Percentiles rank a stretch among this genome's conserved stretches.
Evolutionary conservation across 352 stramenopile species (phyloP).

Genomic region (Phytopythium chamaehyphon): DNA sequence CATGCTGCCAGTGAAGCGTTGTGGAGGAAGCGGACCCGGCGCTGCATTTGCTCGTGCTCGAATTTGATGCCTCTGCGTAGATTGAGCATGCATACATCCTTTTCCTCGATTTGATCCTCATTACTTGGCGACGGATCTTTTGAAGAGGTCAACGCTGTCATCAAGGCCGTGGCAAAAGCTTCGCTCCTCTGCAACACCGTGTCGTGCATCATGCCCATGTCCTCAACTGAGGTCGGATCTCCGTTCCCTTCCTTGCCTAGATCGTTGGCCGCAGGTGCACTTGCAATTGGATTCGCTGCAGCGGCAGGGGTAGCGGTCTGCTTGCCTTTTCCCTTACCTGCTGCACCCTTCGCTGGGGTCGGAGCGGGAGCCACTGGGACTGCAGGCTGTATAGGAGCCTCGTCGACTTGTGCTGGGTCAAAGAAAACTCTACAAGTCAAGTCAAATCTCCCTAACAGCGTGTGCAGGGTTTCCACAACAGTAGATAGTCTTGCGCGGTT

Average conservation of each 20-base stretch:
- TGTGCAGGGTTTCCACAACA: conserved; percentile 27
- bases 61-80: conserved; percentile 53
- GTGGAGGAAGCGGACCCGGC: conserved; percentile 47
- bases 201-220: conserved; percentile 41
- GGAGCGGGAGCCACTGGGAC: conserved; percentile 9
- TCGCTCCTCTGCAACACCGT: conserved; percentile 41
- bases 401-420: conserved; percentile 21
- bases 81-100: conserved; percentile 30
- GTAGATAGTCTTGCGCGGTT: conserved; percentile 20
- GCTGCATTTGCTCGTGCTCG: conserved; percentile 49
- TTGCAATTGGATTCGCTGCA: conserved; percentile 12
- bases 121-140: conserved; percentile 8
- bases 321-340: conserved; percentile 41
- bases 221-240: conserved; percentile 27
- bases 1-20: conserved; percentile 33
- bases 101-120: background rate
- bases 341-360: conserved; percentile 13
- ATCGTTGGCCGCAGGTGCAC: conserved; percentile 12
- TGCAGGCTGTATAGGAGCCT: conserved; percentile 5
- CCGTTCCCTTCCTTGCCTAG: conserved; percentile 10
- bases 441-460: conserved; percentile 22
- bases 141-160: conserved; percentile 10
- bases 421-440: conserved; percentile 37
- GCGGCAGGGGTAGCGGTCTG: conserved; percentile 3
- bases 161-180: conserved; percentile 31